Conservation (phyloP, 164 flowering plant species). For the Houttuynia cordata region DNA sequence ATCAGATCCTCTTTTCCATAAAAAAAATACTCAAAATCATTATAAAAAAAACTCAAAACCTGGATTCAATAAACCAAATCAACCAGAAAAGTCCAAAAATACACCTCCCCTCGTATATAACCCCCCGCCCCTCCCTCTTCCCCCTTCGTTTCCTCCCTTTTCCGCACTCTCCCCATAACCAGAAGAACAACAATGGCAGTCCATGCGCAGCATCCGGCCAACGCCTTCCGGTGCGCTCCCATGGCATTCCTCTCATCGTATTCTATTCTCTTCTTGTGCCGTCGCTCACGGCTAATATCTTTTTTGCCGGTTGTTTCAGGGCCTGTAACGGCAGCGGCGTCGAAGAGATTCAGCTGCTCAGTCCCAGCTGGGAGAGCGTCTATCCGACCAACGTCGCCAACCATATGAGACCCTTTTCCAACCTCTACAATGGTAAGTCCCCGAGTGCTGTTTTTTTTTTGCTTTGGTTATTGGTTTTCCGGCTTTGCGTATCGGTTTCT, state of each 20-base stretch:
- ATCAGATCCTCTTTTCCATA: too few relatives aligned
- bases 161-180: background rate
- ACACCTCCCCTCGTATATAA: background rate
- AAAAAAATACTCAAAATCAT: too few relatives aligned
- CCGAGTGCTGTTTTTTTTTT: too few relatives aligned
- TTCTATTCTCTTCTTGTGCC: background rate
- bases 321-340: conserved; percentile 1
- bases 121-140: background rate
- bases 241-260: background rate
- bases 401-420: background rate
- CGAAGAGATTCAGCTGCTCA: conserved; percentile 6
- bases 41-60: too few relatives aligned
- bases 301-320: background rate
- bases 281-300: background rate
- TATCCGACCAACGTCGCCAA: background rate
- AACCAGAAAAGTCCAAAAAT: background rate
- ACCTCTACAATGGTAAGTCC: background rate
- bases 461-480: background rate
- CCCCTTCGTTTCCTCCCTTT: background rate
- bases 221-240: conserved; percentile 1
- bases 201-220: conserved; percentile 14
- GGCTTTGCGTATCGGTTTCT: background rate
- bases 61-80: too few relatives aligned
- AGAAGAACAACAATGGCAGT: conserved; percentile 7
- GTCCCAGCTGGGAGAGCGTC: background rate